These are phyloP conservation scores for Neckera pumila DNA, from an alignment of 225 moss, liverwort and hornwort genomes.

Conservation along the genomic window DNA sequence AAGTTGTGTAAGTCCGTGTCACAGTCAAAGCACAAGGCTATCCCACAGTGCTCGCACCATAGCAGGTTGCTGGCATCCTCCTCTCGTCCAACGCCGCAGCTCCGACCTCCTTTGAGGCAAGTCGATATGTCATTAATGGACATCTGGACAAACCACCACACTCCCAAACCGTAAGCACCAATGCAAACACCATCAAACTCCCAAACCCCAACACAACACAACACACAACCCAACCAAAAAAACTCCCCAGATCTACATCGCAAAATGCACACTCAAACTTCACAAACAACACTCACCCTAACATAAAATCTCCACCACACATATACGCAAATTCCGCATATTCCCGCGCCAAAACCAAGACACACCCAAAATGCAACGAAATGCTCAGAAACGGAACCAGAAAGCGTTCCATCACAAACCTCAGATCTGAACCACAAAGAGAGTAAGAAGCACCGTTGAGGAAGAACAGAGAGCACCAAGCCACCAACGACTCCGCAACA, in stretches of 20 bases:
- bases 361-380: not conserved
- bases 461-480: not conserved
- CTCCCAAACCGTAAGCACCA: not conserved
- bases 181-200: not conserved
- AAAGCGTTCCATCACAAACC: not conserved
- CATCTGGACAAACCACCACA: constrained; percentile 14
- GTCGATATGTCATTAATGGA: constrained; percentile 39
- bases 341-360: not conserved
- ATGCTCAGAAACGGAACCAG: not conserved
- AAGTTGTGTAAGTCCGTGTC: constrained; percentile 43
- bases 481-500: not conserved
- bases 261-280: not conserved
- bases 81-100: constrained; percentile 38
- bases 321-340: not conserved
- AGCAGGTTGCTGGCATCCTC: constrained; percentile 51
- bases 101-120: constrained; percentile 50
- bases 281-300: not conserved
- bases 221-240: not conserved
- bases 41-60: constrained; percentile 62
- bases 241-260: not conserved
- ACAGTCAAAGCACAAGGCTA: constrained; percentile 57
- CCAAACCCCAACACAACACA: not conserved
- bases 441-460: not conserved
- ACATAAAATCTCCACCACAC: not conserved
- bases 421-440: constrained; percentile 16